Base-by-base conservation (phyloP, 192 early-diverging fungal species). In the Phlyctochytrium bullatum region DNA sequence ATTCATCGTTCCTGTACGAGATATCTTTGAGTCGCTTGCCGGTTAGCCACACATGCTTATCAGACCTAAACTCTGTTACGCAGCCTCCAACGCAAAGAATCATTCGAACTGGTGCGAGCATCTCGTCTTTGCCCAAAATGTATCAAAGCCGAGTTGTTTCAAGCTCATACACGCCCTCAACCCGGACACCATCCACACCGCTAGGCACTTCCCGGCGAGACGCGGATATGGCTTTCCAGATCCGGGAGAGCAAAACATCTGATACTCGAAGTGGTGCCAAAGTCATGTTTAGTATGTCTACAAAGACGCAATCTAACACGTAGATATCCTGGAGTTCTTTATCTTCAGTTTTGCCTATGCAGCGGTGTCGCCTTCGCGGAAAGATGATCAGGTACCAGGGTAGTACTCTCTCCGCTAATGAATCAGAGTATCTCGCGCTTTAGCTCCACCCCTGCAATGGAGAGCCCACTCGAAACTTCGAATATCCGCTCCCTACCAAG, bases 251-350 rank as follows among this genome's bases (percentile, higher is more conserved):
- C n/a, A n/a, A n/a, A n/a, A n/a, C n/a, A n/a, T 47, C 40, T 14
- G 10, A 47, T 20, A 47, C 6, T 47, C 40, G 20, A 47, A 20
- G 40, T 47, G 40, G 40, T 47, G 6, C 40, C 40, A 47, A 47
- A 20, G 20, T 47, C 6, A 47, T 47, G 40, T 47, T 47, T 20
- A 47, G 40, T 47, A 47, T 14, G 40, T n/a, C n/a, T n/a, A n/a
- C n/a, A n/a, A n/a, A n/a, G n/a, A n/a, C n/a, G n/a, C n/a, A 57
- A 66, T 25, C n/a, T 58, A 28, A 27, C 27, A 35, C 40, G 17
- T 36, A 77, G 75, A 78, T 64, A 78, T 78, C 71, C 66, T 78
- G 32, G 76, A 78, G 61, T 78, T 60, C 52, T 78, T 74, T 52
- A 68, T 78, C 20, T 78, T 64, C 35, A 65, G 50, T 3, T 72